Evolutionary conservation across 352 stramenopile species (phyloP).

Genomic region (Pythium chondricola): DNA sequence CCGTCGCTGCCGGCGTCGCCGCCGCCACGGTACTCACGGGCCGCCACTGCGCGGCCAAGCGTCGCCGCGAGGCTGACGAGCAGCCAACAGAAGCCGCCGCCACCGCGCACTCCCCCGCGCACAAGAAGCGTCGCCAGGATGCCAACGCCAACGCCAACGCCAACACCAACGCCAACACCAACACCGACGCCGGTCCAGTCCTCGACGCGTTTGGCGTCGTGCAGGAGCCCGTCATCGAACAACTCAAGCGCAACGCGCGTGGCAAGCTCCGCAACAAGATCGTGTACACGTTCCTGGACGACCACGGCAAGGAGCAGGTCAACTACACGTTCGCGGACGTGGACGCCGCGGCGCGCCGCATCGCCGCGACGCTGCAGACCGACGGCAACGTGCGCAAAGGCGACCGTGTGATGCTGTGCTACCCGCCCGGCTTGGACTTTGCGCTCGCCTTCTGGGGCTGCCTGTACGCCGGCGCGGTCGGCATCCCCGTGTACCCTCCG

Average conservation of each 20-base stretch:
- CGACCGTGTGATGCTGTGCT: constrained; percentile 75
- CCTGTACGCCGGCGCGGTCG: constrained; percentile 64
- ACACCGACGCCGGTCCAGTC: constrained; percentile 12
- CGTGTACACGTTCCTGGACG: constrained; percentile 81
- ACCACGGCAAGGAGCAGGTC: constrained; percentile 49
- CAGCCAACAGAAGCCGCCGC: not conserved
- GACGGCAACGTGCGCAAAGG: constrained; percentile 42
- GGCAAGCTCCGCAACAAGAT: constrained; percentile 53
- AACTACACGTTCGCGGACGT: constrained; percentile 73
- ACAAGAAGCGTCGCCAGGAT: constrained; percentile 6
- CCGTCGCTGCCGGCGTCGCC: constrained; percentile 23
- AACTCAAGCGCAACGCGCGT: constrained; percentile 41
- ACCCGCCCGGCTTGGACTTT: constrained; percentile 71
- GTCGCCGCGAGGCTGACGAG: constrained; percentile 1
- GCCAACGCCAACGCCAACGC: not conserved
- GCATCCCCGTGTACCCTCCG: constrained; percentile 71
- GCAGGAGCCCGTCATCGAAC: constrained; percentile 19
- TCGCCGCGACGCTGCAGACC: constrained; percentile 53
- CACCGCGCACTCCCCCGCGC: not conserved
- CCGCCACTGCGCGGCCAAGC: constrained; percentile 18
- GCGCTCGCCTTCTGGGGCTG: constrained; percentile 75
- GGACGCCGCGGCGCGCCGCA: constrained; percentile 47
- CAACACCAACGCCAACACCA: not conserved
- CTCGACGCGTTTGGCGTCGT: constrained; percentile 21
- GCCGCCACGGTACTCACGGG: constrained; percentile 1